Evolutionary conservation across 192 early-diverging fungal genomes (phyloP), one percentile per base, ranked within the genome.

Genomic region (Tieghemiomyces parasiticus): DNA sequence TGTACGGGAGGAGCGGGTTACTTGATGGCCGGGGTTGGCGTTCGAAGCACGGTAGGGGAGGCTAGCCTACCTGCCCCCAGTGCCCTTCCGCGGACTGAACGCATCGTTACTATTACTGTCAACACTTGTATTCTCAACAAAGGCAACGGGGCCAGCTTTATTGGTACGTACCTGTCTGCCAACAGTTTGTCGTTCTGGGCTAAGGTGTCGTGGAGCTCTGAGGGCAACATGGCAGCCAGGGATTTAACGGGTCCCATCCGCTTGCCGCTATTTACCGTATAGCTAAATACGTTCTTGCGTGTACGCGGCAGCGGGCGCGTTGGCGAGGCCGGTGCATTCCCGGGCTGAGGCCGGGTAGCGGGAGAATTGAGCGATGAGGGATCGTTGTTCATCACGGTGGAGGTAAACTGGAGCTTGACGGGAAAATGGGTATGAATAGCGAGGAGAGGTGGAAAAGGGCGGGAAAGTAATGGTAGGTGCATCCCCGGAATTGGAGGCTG

Each of bases 201-300:
- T 16, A 35, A 24, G 16, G 19, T n/a, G 2, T 26, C 30, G 2
- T 58, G 34, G 0, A 58, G 33, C 35, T 38, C 55, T 25, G 55
- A 4, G 22, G 20, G 19, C 4, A 4, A 14, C 35, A 58, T 34
- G 13, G 34, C n/a, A 2, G 19, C 34, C 16, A 58, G n/a, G 22
- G 16, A 20, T n/a, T 58, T 32, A 30, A n/a, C 28, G 13, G 55
- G 55, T n/a, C 55, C 55, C 16, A 58, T 25, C 4, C 28, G 55
- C 30, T 31, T 30, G 14, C 55, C 55, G 2, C 16, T 20, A 52
- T 3, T 52, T 4, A 58, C 16, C n/a, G 55, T 31, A 3, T 12
- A 58, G 35, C 55, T 58, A 38, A 58, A 58, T 16, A 58, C 55
- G 35, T 58, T 32, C 55, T 38, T 58, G n/a, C 55, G 55, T 19